Evolutionary conservation across 805 yeast genomes (phyloP).

Genomic region (Saccharomycopsis vini): DNA sequence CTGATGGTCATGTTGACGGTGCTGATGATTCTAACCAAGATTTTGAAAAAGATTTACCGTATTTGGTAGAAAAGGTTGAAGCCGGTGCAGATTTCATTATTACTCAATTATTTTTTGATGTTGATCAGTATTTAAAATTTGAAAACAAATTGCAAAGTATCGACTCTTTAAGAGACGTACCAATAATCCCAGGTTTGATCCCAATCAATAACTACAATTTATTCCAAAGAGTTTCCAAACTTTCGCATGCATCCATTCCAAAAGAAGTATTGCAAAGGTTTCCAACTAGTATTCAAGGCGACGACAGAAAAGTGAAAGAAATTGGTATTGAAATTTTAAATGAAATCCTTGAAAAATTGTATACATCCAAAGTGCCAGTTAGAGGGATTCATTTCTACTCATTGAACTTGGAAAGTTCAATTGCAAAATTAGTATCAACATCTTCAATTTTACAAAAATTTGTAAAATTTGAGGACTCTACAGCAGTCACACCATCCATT

Average conservation of each 20-base stretch:
- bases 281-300: constrained; percentile 47
- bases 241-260: constrained; percentile 84
- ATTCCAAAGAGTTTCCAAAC: constrained; percentile 79
- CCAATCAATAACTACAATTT: constrained; percentile 80
- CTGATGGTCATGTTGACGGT: constrained; percentile 95
- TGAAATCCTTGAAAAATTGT: constrained; percentile 52
- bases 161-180: constrained; percentile 29
- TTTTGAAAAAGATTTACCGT: constrained; percentile 58
- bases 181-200: constrained; percentile 79
- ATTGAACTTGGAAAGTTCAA: constrained; percentile 83
- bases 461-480: constrained; percentile 4
- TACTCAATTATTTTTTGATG: constrained; percentile 87
- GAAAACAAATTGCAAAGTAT: constrained; percentile 36
- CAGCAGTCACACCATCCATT: too few relatives aligned
- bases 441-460: constrained; percentile 27
- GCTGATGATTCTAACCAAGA: constrained; percentile 58
- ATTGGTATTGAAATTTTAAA: constrained; percentile 71
- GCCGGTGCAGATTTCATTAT: constrained; percentile 95
- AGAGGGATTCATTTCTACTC: constrained; percentile 90
- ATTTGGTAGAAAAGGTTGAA: constrained; percentile 68
- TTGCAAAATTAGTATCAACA: constrained; percentile 70
- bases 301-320: constrained; percentile 72
- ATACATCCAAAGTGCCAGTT: constrained; percentile 35
- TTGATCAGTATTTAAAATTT: constrained; percentile 61
- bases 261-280: constrained; percentile 40